Base-by-base conservation (phyloP, 2,329 filamentous ascomycete species). In the Curvularia eragrostidis region DNA sequence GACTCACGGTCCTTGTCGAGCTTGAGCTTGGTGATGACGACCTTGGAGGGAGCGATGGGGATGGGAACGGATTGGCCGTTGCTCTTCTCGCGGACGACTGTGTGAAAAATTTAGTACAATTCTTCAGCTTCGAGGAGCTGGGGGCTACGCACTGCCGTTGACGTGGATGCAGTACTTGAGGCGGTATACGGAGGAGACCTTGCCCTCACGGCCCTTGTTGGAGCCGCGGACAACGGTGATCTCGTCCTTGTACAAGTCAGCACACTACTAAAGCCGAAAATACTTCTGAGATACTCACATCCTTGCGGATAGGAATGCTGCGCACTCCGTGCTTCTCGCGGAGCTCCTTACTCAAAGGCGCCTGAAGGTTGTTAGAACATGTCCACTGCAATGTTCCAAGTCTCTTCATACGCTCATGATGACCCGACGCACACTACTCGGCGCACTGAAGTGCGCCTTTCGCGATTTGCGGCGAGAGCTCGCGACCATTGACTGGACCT, bases 21-120 rank as follows among this genome's bases (percentile, higher is more conserved):
- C 91, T 98, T 97, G 82, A 98, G 88, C 89, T 97, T 97, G 85
- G 90, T 97, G 86, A 99, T 91, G 85, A 97, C 89, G 73, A 97
- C 92, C 84, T 98, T 98, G 84, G 91, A 96, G 77, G 95, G 90
- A 84, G 94, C 91, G 83, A 99, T 89, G 81, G 92, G 92, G 79
- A 98, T 86, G 67, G 94, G 94, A 56, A 98, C 93, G 80, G 88
- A 91, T 86, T 97, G 93, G 83, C 95, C 94, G 81, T 93, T 95
- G 81, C 88, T 90, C 90, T 99, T 99, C 83, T 99, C 95, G 80
- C 93, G 92, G 82, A 89, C 89, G 80, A 99, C 89, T 76, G 62
- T 56, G 43, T 41, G 3, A 5, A 30, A 30, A 55, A 56, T 59
- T 75, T 65, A 75, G 71, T 62, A 51, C 6, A 23, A 18, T 46